Evolutionary conservation across 768 basidiomycete species (phyloP).

Genomic region (Tulasnella calospora): DNA sequence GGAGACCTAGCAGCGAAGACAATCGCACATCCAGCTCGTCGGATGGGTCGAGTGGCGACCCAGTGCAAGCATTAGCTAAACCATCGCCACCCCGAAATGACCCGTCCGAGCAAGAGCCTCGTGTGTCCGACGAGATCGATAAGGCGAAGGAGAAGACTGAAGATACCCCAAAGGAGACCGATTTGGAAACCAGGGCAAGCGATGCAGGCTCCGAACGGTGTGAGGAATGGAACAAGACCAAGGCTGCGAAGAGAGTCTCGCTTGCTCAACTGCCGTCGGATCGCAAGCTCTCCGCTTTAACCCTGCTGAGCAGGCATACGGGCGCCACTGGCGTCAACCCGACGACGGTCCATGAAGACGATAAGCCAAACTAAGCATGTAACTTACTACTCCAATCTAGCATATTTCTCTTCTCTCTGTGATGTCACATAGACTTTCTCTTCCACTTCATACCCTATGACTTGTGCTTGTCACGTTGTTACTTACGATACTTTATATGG

Average conservation of each 20-base stretch:
- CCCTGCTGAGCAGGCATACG: constrained; percentile 10
- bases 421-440: neutral
- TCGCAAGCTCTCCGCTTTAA: constrained; percentile 16
- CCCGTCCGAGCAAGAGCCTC: neutral
- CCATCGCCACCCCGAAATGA: neutral
- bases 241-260: constrained; percentile 79
- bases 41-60: neutral
- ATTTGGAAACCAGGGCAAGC: neutral
- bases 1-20: neutral
- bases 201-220: constrained; percentile 51
- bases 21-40: neutral
- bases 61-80: neutral
- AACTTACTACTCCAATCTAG: neutral
- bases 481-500: constrained; percentile 10
- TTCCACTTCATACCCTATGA: neutral
- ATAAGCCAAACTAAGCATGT: neutral
- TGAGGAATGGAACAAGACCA: constrained; percentile 85
- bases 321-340: neutral
- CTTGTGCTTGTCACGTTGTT: neutral
- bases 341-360: neutral
- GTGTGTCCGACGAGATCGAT: neutral
- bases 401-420: neutral
- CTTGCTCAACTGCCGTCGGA: constrained; percentile 39
- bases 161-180: neutral
- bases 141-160: neutral